Base-by-base conservation (phyloP, 805 yeast genomes). In the Ogataea pignaliae region DNA sequence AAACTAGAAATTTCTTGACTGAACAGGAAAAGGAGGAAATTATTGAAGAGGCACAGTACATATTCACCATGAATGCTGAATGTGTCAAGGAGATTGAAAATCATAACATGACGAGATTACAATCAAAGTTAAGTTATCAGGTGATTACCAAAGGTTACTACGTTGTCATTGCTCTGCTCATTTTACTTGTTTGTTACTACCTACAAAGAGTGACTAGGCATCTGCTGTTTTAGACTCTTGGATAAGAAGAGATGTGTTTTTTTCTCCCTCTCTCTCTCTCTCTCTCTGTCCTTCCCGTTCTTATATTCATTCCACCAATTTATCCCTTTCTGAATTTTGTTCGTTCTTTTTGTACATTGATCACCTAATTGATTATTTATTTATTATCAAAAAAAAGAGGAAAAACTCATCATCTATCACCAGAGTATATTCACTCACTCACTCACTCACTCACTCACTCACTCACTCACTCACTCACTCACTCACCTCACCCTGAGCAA, bases 11-110 rank as follows among this genome's bases (percentile, higher is more conserved):
- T 52, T 68, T 66, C n/a, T 70, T 87, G 48, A 73, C 83, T 2
- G 95, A 87, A 63, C 67, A 66, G 34, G 85, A 87, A 64, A 88
- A 87, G 66, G 61, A 69, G 44, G 85, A 82, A 43, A 74, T 87
- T 50, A 80, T 87, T 37, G 75, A 77, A 30, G 91, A 85, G 57
- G 70, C 89, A 10, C 70, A 75, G 55, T 78, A 73, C 50, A 79
- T 86, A 38, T 88, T 84, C 60, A 69, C 70, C 44, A 78, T 81
- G 68, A 83, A 82, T 63, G 73, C 75, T 36, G 67, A 61, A 15
- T 76, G 87, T 53, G 70, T 87, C 29, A 66, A 70, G 36, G 95
- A 87, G 61, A 74, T 87, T 49, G 91, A 83, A 59, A 61, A 65
- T 29, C 80, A 81, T 59, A 86, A 86, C 68, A 62, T 81, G 58